Evolutionary conservation across 2,329 filamentous ascomycete species (phyloP).

Genomic region (Scedosporium dehoogii): DNA sequence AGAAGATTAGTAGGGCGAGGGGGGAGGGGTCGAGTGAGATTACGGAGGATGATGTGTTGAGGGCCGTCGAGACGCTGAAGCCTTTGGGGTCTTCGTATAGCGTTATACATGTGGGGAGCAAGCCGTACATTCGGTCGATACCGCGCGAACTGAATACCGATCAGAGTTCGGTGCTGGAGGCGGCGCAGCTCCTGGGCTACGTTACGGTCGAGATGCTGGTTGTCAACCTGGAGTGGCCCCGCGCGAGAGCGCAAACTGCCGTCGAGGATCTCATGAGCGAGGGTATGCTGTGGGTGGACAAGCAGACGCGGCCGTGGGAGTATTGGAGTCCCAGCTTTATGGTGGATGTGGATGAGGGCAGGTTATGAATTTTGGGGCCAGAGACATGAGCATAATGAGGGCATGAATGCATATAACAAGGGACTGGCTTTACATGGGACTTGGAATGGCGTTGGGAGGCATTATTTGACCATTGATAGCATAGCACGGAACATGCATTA

Average conservation of each 20-base stretch:
- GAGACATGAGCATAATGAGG: not conserved
- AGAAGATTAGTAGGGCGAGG: conserved; percentile 61
- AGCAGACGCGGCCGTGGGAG: conserved; percentile 68
- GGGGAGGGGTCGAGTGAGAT: conserved; percentile 71
- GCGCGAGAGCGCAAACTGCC: conserved; percentile 75
- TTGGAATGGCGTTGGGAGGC: not conserved
- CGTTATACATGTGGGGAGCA: conserved; percentile 72
- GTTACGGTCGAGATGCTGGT: conserved; percentile 84
- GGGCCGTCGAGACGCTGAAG: conserved; percentile 76
- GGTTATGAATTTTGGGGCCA: conserved; percentile 11
- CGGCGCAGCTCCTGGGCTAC: conserved; percentile 79
- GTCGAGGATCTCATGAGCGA: conserved; percentile 83
- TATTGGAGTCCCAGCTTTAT: conserved; percentile 87
- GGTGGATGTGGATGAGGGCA: conserved; percentile 26
- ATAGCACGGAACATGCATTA: no score
- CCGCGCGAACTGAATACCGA: conserved; percentile 94
- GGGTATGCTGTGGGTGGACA: conserved; percentile 90
- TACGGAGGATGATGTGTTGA: conserved; percentile 84
- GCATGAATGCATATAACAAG: not conserved
- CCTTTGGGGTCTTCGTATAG: conserved; percentile 84
- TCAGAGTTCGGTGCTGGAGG: conserved; percentile 85
- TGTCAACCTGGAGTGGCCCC: conserved; percentile 77
- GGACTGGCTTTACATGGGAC: not conserved
- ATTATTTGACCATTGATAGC: not conserved
- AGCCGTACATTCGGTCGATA: conserved; percentile 81